These are phyloP conservation scores for Volvariella volvacea DNA, from an alignment of 1,284 basidiomycete species.

Conservation along the genomic window DNA sequence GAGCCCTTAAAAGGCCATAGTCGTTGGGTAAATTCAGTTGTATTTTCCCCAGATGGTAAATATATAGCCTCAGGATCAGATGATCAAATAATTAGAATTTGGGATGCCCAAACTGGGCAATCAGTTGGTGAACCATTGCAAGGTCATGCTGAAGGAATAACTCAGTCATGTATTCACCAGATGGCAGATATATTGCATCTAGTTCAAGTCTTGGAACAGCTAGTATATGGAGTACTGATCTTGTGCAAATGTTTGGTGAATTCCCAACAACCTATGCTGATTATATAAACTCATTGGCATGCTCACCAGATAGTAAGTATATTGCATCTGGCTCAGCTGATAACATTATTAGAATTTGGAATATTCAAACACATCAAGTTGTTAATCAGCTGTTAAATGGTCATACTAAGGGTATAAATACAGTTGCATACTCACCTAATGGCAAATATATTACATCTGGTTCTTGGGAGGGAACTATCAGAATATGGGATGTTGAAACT, in stretches of 20 bases:
- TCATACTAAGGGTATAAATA: slow-evolving; percentile 1
- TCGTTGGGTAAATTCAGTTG: slow-evolving; percentile 5
- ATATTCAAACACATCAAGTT: background rate
- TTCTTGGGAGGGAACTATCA: slow-evolving; percentile 2
- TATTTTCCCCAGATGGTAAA: slow-evolving; percentile 13
- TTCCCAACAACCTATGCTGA: too few relatives aligned
- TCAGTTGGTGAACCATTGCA: too few relatives aligned
- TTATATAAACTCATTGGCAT: too few relatives aligned
- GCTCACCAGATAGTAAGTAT: too few relatives aligned
- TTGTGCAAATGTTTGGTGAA: too few relatives aligned
- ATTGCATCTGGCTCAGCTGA: slow-evolving; percentile 1
- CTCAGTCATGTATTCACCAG: too few relatives aligned
- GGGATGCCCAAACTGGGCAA: too few relatives aligned
- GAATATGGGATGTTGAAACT: slow-evolving; percentile 5
- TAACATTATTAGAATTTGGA: slow-evolving; percentile 6
- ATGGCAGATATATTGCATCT: too few relatives aligned
- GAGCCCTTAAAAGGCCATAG: slow-evolving; percentile 7
- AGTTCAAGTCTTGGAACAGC: too few relatives aligned
- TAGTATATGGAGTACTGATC: too few relatives aligned
- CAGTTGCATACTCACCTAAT: too few relatives aligned
- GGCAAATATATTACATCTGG: slow-evolving; percentile 4
- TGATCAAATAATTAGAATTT: slow-evolving; percentile 8
- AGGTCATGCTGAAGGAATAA: too few relatives aligned
- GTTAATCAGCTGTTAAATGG: slow-evolving; percentile 1
- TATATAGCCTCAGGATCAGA: slow-evolving; percentile 12